Base-by-base conservation (phyloP, 1,284 basidiomycete species). In the Cerioporus squamosus region DNA sequence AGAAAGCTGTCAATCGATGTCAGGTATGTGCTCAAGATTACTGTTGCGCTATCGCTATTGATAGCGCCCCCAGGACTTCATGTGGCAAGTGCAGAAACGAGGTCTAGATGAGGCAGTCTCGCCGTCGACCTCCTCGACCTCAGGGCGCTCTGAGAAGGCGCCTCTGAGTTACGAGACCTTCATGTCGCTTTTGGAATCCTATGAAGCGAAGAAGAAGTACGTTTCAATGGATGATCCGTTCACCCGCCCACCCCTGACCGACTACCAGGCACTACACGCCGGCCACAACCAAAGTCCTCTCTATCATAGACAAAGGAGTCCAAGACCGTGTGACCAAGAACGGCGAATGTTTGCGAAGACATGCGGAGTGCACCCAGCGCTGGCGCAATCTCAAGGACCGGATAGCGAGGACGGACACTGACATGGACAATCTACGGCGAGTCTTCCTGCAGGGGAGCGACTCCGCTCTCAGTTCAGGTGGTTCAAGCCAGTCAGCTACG, bases 261-360 rank as follows among this genome's bases (percentile, higher is more conserved):
- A 44, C 55, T 31, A 38, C 9, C 60, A 91, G 86, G 72, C 93
- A 94, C 73, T 98, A 98, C 72, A 87, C 93, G 74, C 95, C 95
- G 0, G 94, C 95, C 22, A 93, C 94, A 3, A 91, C 89, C 12
- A 95, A 95, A 72, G 95, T 96, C 40, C 81, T 98, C n/a, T 86
- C 88, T 20, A 95, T 95, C 66, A 91, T 98, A 67, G 94, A 95
- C 70, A 96, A 94, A 72, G 94, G 94, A 39, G 91, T 98, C 29
- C 84, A 86, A 59, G 94, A 97, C 63, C 85, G 94, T 50, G 88
- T 93, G 1, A 97, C 95, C 17, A 94, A 93, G 81, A 98, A 98
- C 63, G 97, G 97, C 2, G 95, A 97, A 76, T 92, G 94, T 24
- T 75, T 98, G 54, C 83, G 95, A 57, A 81, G 94, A 61, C 93